Percentiles rank a stretch among this genome's conserved stretches.
Evolutionary conservation across 1,284 basidiomycete genomes (phyloP).

Genomic region (Apiotrichum porosum): DNA sequence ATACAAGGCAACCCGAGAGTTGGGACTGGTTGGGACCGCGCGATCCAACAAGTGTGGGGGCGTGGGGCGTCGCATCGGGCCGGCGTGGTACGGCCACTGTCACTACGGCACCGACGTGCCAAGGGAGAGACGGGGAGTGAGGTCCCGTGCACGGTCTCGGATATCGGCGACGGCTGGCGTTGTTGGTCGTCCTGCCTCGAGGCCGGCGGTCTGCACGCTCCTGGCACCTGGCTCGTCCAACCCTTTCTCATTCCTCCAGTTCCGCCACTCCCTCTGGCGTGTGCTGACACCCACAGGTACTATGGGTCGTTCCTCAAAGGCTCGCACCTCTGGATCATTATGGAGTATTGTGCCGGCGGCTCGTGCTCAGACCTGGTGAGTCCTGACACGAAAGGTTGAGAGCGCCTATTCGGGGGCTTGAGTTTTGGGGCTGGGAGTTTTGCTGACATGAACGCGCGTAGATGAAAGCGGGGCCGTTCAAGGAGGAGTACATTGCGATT

Average conservation of each 20-base stretch:
- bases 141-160: too few species aligned
- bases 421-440: neutral
- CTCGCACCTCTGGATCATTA: constrained; percentile 95
- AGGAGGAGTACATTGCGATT: constrained; percentile 98
- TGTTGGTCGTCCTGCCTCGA: too few species aligned
- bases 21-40: too few species aligned
- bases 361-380: constrained; percentile 54
- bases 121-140: too few species aligned
- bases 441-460: constrained; percentile 39
- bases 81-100: too few species aligned
- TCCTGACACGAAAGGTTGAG: neutral
- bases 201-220: too few species aligned
- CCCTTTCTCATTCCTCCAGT: too few species aligned
- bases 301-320: constrained; percentile 94
- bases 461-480: constrained; percentile 97
- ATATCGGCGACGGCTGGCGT: too few species aligned
- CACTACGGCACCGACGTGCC: too few species aligned
- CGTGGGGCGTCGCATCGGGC: neutral
- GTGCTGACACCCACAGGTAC: constrained; percentile 56
- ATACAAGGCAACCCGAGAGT: too few species aligned
- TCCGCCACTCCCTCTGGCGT: too few species aligned
- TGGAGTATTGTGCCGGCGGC: constrained; percentile 75
- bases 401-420: neutral
- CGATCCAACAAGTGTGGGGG: neutral
- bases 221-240: too few species aligned